Evolutionary conservation across 768 basidiomycete genomes (phyloP).

Genomic region (Fomitopsis serialis): DNA sequence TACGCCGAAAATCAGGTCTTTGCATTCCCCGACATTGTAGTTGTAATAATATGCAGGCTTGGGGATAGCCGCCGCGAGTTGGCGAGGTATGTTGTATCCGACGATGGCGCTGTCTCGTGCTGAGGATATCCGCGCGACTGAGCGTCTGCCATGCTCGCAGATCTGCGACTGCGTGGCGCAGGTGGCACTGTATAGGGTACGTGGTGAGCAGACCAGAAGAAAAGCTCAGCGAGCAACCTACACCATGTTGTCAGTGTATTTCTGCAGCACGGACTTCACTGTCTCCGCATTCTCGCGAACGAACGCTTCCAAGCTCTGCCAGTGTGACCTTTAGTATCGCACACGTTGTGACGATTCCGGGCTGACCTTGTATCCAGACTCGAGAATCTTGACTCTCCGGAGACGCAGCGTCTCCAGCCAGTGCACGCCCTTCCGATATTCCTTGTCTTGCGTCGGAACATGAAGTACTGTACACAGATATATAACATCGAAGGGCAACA

Average conservation of each 20-base stretch:
- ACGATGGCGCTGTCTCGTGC: constrained; percentile 63
- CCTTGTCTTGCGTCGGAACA: constrained; percentile 56
- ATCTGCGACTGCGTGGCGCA: constrained; percentile 70
- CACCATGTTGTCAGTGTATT: constrained; percentile 80
- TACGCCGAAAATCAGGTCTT: constrained; percentile 86
- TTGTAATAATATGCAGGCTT: constrained; percentile 73
- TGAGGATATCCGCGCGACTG: constrained; percentile 64
- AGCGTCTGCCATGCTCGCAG: constrained; percentile 53
- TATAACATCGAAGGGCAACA: constrained; percentile 14
- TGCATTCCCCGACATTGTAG: constrained; percentile 77
- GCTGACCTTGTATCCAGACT: constrained; percentile 73
- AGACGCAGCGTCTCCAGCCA: constrained; percentile 90
- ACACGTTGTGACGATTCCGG: neutral
- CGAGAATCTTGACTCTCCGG: constrained; percentile 73
- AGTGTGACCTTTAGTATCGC: neutral
- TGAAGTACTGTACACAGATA: neutral
- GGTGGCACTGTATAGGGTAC: constrained; percentile 82
- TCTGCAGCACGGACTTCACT: constrained; percentile 59
- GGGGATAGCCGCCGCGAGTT: constrained; percentile 60
- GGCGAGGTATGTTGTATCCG: constrained; percentile 50
- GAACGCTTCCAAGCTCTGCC: constrained; percentile 79
- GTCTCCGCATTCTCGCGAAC: constrained; percentile 62
- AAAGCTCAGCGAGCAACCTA: too few species aligned
- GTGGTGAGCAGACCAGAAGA: too few species aligned
- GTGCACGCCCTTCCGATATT: constrained; percentile 85